Evolutionary conservation across 2,329 filamentous ascomycete genomes (phyloP), one percentile per base, ranked within the genome.

Genomic region (Drechslerella coelobrocha): DNA sequence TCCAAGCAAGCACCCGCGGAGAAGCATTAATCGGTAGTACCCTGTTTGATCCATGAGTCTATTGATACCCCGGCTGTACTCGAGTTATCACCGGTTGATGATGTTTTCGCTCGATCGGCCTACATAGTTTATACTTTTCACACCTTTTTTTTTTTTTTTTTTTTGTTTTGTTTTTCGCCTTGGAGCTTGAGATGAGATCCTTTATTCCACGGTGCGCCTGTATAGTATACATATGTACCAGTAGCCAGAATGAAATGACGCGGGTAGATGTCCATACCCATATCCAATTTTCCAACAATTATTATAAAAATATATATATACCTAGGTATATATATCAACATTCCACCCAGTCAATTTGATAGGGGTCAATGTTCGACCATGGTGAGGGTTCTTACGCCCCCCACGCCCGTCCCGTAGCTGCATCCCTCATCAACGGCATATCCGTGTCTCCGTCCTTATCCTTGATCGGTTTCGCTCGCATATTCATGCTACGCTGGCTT

Each of bases 401-500:
- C 66, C 66, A 71, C 5, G 59, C 66, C 23, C 59, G 50, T 23
- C 66, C 66, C n/a, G 66, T 71, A 12, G 66, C 21, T 8, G 66
- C 66, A 45, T 71, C 66, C n/a, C 66, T 31, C 66, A 71, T 71
- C 23, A 72, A 52, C 17, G 68, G 61, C 68, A 72, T 72, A 50
- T 72, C 68, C 26, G 45, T 24, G 41, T 72, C 68, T 4, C 68
- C 68, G 10, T 72, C 68, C 26, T 72, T 72, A 41, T 72, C 68
- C 61, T 72, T 72, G 24, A 31, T 23, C 23, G 53, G 53, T 19
- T 72, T 72, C 14, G 68, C 31, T 26, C 68, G 54, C 34, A 61
- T 43, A 6, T 61, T 61, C 61, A 61, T 65, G 51, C 79, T 80
- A 77, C 80, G 81, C 56, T 80, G 81, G 0, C 88, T 87, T 78